Base-by-base conservation (phyloP, 208 protist species). In the Wallacemonas sp. region DNA sequence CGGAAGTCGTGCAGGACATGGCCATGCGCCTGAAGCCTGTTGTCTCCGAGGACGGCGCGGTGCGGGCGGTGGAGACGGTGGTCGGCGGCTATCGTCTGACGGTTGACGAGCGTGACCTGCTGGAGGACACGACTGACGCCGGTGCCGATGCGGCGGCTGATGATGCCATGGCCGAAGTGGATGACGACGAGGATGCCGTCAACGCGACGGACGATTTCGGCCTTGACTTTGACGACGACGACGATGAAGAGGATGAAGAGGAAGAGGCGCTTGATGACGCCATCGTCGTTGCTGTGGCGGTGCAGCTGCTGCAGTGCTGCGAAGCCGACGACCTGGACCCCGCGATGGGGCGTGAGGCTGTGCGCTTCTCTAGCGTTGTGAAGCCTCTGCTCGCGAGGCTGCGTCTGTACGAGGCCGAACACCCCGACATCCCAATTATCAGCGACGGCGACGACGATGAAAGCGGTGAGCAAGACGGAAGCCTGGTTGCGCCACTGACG, bases 261-360 rank as follows among this genome's bases (percentile, higher is more conserved):
- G 88, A 90, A 33, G 85, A 78, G 38, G 80, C 79, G 61, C 73
- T 94, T 0, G 85, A 94, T 47, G 81, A 80, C 44, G 76, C 71
- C 6, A 43, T 94, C 11, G 27, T 88, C 8, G 74, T 92, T 5
- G 85, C 85, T 6, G 74, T 89, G 2, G 79, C 81, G 23, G 82
- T 87, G 74, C 83, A 83, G 65, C 72, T 94, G 17, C 69, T 94
- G 56, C 68, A 68, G 26, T 94, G 88, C 67, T 94, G 85, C 62
- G 75, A 84, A 48, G 70, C 67, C 26, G 81, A 85, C 26, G 85
- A 90, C 47, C 70, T 89, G 17, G 80, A 89, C 55, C 72, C 56
- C 11, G 67, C 67, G 34, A 75, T 87, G 67, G 54, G 48, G 26
- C 43, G 70, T 24, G 80, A 83, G 26, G 83, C 75, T 1, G 33